A percentile compares a stretch with the other conserved stretches of the same genome.
phyloP scores from a whole-genome alignment of 2,329 filamentous ascomycete genomes.

The Neospermospora avenae region DNA sequence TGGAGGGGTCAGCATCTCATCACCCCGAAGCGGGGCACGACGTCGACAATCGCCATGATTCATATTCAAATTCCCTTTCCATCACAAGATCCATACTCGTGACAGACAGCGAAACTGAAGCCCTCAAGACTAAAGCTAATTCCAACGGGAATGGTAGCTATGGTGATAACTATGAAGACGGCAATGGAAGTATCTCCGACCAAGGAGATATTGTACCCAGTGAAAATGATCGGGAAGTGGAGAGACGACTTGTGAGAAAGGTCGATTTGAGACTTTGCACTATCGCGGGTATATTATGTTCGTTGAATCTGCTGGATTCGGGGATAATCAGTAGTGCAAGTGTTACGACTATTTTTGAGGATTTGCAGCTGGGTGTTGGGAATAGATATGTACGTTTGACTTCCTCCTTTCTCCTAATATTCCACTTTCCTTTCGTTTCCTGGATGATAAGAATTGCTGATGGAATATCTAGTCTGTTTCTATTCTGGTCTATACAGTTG shows the following conservation, averaged over 20 bases:
- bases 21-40: not conserved
- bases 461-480: slow-evolving; percentile 48
- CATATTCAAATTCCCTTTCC: not conserved
- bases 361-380: slow-evolving; percentile 58
- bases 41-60: not conserved
- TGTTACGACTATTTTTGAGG: slow-evolving; percentile 63
- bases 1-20: not conserved
- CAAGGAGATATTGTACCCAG: not conserved
- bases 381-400: slow-evolving; percentile 50
- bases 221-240: slow-evolving; percentile 7
- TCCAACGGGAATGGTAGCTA: not conserved
- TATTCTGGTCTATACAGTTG: slow-evolving; percentile 71
- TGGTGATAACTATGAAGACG: not conserved
- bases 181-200: not conserved
- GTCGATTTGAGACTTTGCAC: slow-evolving; percentile 66
- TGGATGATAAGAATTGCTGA: not conserved
- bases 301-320: slow-evolving; percentile 64
- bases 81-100: not conserved
- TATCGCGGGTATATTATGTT: slow-evolving; percentile 68
- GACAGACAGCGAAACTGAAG: not conserved
- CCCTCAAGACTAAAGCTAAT: not conserved
- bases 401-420: not conserved
- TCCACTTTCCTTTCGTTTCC: not conserved
- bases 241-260: slow-evolving; percentile 54
- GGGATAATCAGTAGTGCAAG: slow-evolving; percentile 68